These are phyloP conservation scores for Amylostereum areolatum DNA, from an alignment of 1,284 basidiomycete genomes.

Conservation along the genomic window DNA sequence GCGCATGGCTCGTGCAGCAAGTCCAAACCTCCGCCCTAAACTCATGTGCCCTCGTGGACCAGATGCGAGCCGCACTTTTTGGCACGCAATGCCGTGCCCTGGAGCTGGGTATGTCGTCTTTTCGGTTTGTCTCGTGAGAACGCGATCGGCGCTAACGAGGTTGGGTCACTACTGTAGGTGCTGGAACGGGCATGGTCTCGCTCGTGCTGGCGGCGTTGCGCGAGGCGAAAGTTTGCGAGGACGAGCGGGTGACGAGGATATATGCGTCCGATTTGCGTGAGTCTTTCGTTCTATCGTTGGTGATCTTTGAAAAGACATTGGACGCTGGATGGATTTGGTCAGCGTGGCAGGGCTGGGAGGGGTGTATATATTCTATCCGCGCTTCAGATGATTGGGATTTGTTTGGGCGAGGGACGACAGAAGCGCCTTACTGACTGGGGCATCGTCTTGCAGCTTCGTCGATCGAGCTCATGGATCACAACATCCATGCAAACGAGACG, in stretches of 20 bases:
- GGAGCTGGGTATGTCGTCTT: constrained; percentile 59
- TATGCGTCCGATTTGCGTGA: constrained; percentile 72
- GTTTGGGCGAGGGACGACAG: too few species aligned
- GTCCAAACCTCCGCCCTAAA: constrained; percentile 1
- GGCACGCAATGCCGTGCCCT: constrained; percentile 38
- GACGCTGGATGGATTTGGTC: too few species aligned
- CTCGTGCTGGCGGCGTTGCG: constrained; percentile 56
- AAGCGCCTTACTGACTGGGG: too few species aligned
- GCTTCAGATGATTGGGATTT: too few species aligned
- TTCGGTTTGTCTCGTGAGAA: not conserved
- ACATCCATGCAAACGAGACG: constrained; percentile 49
- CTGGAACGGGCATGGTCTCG: constrained; percentile 78
- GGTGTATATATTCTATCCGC: too few species aligned
- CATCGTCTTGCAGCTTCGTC: constrained; percentile 63
- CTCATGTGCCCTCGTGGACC: constrained; percentile 13
- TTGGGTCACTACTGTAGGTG: constrained; percentile 47
- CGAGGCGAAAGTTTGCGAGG: constrained; percentile 18
- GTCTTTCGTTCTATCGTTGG: constrained; percentile 18
- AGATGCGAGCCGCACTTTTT: constrained; percentile 32
- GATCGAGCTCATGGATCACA: constrained; percentile 70
- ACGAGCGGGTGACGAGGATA: constrained; percentile 27
- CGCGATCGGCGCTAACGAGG: too few species aligned
- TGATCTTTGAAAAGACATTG: too few species aligned
- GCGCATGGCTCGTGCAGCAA: constrained; percentile 60
- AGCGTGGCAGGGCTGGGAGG: too few species aligned